A percentile compares a stretch with the other conserved stretches of the same genome.
Evolutionary conservation across 2,329 filamentous ascomycete genomes (phyloP).

Genomic region (Neobulgaria alba): DNA sequence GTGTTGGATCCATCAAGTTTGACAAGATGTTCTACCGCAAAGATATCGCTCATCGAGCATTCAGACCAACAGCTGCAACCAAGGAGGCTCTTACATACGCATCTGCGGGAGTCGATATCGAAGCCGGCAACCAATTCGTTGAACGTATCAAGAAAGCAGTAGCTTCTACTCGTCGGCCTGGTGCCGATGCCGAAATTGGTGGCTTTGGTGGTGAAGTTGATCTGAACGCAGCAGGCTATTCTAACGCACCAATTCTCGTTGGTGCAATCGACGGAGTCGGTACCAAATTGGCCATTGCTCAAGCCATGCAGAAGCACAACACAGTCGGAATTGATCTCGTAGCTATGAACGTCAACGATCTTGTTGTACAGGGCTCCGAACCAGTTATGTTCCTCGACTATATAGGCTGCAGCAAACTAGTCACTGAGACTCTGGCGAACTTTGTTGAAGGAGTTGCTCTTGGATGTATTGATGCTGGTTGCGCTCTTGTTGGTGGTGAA

Average conservation of each 20-base stretch:
- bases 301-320: conserved; percentile 80
- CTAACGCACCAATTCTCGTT: conserved; percentile 71
- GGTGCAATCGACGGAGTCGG: conserved; percentile 93
- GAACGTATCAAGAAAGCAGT: conserved; percentile 84
- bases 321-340: conserved; percentile 96
- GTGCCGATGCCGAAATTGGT: conserved; percentile 87
- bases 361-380: conserved; percentile 91
- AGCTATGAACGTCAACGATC: conserved; percentile 96
- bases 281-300: conserved; percentile 94
- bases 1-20: conserved; percentile 57
- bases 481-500: conserved; percentile 91
- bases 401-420: conserved; percentile 85
- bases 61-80: conserved; percentile 35
- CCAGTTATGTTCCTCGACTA: conserved; percentile 97
- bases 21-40: conserved; percentile 53
- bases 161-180: conserved; percentile 72
- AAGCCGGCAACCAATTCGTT: conserved; percentile 88
- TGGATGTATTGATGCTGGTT: conserved; percentile 60
- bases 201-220: conserved; percentile 89
- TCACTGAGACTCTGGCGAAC: conserved; percentile 66
- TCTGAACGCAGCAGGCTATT: conserved; percentile 65
- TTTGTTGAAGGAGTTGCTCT: conserved; percentile 87
- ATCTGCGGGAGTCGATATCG: conserved; percentile 86
- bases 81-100: conserved; percentile 73
- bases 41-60: conserved; percentile 79